Base-by-base conservation (phyloP, 208 protist species). In the Giardia muris region DNA sequence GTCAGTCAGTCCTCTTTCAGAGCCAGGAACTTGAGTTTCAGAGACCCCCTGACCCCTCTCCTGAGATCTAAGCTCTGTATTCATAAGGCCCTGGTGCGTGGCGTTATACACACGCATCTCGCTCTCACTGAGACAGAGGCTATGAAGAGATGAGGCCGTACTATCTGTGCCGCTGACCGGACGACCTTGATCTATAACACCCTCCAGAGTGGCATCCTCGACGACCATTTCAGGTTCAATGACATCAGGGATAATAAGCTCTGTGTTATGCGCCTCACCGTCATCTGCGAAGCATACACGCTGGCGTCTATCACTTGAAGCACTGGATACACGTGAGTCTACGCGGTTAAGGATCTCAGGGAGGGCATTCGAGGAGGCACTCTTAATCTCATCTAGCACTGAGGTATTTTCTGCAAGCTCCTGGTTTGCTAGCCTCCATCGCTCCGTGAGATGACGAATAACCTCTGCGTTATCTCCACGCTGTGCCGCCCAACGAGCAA, bases 341-440 rank as follows among this genome's bases (percentile, higher is more conserved):
- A 76, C 30, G 30, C 30, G 10, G 57, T 76, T 76, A 10, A 76
- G 30, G 57, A 76, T 76, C 30, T 10, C 30, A 10, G 30, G 57
- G 57, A 76, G 57, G 30, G 10, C 57, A 76, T 10, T 30, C 19
- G 19, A 10, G 30, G 57, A 76, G 30, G 10, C 30, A 30, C 57
- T 39, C 10, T 76, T 76, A 76, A 30, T 76, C 57, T 76, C 57
- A 39, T 10, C 57, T 39, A 76, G 57, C 10, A 30, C 57, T 76
- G 10, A 10, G 57, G 57, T 30, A 39, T 10, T 76, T 10, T 30
- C 30, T 10, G 19, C 30, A 76, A 76, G 57, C 57, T 76, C 57
- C 57, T 76, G 57, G 30, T 76, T 76, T 76, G 57, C 57, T 76
- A 76, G 57, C 57, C 30, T 76, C 57, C 57, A 76, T 76, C 57